A percentile compares a stretch with the other conserved stretches of the same genome.
phyloP scores from a whole-genome alignment of 768 basidiomycete genomes.

The Boletellus sp. region DNA sequence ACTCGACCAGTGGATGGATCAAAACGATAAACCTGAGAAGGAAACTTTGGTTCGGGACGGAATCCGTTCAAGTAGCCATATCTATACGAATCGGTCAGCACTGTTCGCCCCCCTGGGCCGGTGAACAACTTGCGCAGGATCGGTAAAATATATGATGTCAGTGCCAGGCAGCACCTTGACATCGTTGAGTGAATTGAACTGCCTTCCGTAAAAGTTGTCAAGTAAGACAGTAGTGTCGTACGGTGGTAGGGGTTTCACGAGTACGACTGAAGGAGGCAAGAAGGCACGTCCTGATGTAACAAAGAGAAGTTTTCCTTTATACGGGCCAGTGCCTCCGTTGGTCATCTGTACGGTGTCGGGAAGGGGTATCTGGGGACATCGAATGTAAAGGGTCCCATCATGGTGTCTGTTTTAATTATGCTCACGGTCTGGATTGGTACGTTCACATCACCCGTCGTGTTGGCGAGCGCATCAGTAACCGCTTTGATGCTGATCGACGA shows the following conservation, averaged over 20 bases:
- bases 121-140: slow-evolving; percentile 48
- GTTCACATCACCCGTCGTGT: slow-evolving; percentile 38
- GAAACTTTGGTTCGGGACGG: slow-evolving; percentile 62
- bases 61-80: slow-evolving; percentile 66
- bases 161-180: slow-evolving; percentile 67
- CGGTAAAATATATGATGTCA: slow-evolving; percentile 74
- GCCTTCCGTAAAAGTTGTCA: slow-evolving; percentile 77
- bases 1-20: slow-evolving; percentile 63
- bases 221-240: slow-evolving; percentile 66
- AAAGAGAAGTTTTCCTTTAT: slow-evolving; percentile 54
- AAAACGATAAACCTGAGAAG: slow-evolving; percentile 74
- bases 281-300: slow-evolving; percentile 63
- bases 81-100: slow-evolving; percentile 29
- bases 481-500: slow-evolving; percentile 59
- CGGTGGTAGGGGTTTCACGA: slow-evolving; percentile 62
- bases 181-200: slow-evolving; percentile 83
- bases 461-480: slow-evolving; percentile 44
- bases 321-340: slow-evolving; percentile 65
- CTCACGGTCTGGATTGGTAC: slow-evolving; percentile 45
- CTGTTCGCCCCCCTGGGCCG: neutral
- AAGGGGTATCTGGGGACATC: slow-evolving; percentile 23
- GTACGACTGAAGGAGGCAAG: slow-evolving; percentile 57
- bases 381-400: too few relatives aligned
- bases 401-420: too few relatives aligned
- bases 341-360: slow-evolving; percentile 64